phyloP scores from a whole-genome alignment of 2,329 filamentous ascomycete genomes.

The Colletotrichum sp. region DNA sequence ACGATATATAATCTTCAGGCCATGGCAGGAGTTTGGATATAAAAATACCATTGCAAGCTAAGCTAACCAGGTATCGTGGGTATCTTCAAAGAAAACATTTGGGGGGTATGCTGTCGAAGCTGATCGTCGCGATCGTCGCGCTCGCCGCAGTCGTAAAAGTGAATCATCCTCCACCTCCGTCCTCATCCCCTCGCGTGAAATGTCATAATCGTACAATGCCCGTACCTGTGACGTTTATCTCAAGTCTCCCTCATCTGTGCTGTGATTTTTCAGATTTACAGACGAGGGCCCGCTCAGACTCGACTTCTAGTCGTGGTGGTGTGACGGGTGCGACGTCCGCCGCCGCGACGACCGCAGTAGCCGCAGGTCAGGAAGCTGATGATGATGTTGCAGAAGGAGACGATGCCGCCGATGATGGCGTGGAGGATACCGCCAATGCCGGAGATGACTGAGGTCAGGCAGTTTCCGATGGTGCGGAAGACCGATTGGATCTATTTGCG shows the following conservation, averaged over 20 bases:
- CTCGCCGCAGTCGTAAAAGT: background rate
- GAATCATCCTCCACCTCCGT: background rate
- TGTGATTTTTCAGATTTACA: background rate
- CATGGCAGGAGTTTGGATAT: background rate
- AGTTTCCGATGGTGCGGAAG: conserved; percentile 68
- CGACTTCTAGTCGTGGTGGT: conserved; percentile 32
- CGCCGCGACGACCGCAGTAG: conserved; percentile 36
- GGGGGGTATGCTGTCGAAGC: background rate
- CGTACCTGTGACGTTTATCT: background rate
- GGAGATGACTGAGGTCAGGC: conserved; percentile 71
- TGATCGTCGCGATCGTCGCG: background rate
- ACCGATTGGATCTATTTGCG: conserved; percentile 56
- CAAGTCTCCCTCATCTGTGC: background rate
- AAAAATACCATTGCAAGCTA: conserved; percentile 12
- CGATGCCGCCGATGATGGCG: conserved; percentile 71
- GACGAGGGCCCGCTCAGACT: conserved; percentile 27
- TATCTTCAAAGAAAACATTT: conserved; percentile 5
- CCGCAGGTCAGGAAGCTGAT: conserved; percentile 68
- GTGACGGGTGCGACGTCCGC: conserved; percentile 26
- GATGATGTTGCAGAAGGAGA: conserved; percentile 68
- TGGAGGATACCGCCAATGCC: conserved; percentile 68
- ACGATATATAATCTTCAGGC: rapidly evolving
- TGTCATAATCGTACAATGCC: background rate
- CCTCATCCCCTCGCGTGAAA: background rate
- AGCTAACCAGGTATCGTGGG: conserved; percentile 14